Evolutionary conservation across 805 yeast genomes (phyloP), one percentile per base, ranked within the genome.

Genomic region (Kodamaea restingae): DNA sequence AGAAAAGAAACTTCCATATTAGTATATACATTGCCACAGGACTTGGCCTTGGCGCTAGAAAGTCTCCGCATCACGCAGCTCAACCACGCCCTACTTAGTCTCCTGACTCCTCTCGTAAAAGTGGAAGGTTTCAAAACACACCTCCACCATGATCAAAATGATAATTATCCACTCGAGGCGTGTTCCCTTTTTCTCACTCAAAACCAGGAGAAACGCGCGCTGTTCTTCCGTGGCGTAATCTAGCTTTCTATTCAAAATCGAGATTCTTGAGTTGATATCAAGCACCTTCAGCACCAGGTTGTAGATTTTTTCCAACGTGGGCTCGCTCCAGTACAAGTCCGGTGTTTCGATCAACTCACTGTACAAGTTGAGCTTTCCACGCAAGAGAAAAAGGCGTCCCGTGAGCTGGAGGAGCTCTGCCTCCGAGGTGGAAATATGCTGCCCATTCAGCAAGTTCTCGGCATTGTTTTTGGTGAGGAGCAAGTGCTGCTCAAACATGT

Each of bases 181-280:
- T 3, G 86, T 74, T 24, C 91, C 74, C 44, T 83, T 84, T 49
- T 80, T 78, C 50, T 88, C 95, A 40, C 80, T 83, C 44, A 88
- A 57, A 3, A 88, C 82, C 15, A 82, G 75, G 46, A 88, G 69
- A 26, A 90, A 65, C 2, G 88, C 90, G 9, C 87, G 72, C 11
- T 87, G 84, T 55, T 88, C 95, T 45, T 90, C 96, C 0, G 95
- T 81, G 2, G 95, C 88, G 60, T 90, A 90, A 58, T 90, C 97
- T 43, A 90, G 64, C 56, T 88, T 88, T 39, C 88, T 73, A 58
- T 90, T 90, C 55, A 90, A 64, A 25, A 88, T 87, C 21, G 78
- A 70, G 35, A 88, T 84, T 45, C 97, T 69, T 4, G 91, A 84
- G 21, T 73, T 70, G 21, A 90, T 79, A 51, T 90, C 97, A 40